Base-by-base conservation (phyloP, 495 filamentous ascomycete species). In the Aspergillus hancockii region DNA sequence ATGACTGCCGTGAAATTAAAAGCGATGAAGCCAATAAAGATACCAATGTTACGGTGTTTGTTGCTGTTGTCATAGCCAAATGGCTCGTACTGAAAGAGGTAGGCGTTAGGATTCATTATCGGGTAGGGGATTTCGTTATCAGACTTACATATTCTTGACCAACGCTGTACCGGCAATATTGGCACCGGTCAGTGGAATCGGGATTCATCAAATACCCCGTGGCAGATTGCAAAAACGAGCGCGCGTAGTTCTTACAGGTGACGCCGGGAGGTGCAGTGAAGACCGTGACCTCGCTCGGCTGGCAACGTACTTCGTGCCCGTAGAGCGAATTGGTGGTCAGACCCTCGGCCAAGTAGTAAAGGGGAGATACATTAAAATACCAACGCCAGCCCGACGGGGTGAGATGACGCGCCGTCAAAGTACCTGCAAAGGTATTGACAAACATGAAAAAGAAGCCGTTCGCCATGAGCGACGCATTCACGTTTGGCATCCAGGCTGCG, bases 321-420 rank as follows among this genome's bases (percentile, higher is more conserved):
- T 88, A 84, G 8, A 91, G 74, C 38, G 84, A 86, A 4, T 87
- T 89, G 2, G 81, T 78, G 1, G 85, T 78, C 57, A 87, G 83
- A 19, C 87, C 87, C 54, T 82, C 75, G 68, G 9, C 52, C 14
- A 53, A 52, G 55, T 66, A 66, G 38, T 49, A 63, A 13, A 66
- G 50, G 7, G 64, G 64, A 36, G 60, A 66, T 8, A 66, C 32
- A 6, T 60, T 63, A 43, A 60, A 66, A 49, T 54, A 66, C 54
- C 63, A 66, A 21, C 60, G 30, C 63, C 63, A 66, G 13, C 63
- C 63, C n/a, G 45, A 12, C 10, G 57, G 57, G 4, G 63, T 63
- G 0, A 63, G 30, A 3, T 56, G 56, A 12, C 28, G 23, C 10
- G 59, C 56, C 16, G 63, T 57, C 8, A 66, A 32, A 4, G 60